Conservation (phyloP, 176 grass and related monocot species). For the Aegilops tauschii region DNA sequence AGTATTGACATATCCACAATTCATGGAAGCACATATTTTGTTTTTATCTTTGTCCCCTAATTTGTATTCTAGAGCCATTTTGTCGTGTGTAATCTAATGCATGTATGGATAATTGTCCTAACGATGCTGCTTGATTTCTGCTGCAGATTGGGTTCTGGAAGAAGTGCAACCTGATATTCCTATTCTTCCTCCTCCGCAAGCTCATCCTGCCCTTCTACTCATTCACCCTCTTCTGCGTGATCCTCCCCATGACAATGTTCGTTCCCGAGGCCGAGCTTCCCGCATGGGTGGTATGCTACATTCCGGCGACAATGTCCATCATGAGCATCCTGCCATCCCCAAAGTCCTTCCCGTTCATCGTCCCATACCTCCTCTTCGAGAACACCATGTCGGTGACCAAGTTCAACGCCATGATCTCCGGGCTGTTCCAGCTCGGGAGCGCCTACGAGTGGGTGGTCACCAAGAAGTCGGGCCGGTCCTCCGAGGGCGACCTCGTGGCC, state of each 20-base stretch:
- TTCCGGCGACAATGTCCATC: slow-evolving; percentile 81
- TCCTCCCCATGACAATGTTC: slow-evolving; percentile 88
- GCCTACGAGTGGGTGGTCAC: slow-evolving; percentile 95
- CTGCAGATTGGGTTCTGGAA: slow-evolving; percentile 86
- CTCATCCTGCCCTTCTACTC: slow-evolving; percentile 89
- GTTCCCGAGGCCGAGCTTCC: slow-evolving; percentile 85
- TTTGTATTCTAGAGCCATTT: background rate
- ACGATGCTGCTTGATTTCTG: slow-evolving; percentile 16
- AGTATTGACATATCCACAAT: background rate
- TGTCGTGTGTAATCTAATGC: background rate
- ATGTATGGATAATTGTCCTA: slow-evolving; percentile 18
- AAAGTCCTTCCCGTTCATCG: slow-evolving; percentile 78
- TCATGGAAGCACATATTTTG: background rate
- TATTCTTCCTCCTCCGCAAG: slow-evolving; percentile 92
- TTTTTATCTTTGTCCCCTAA: background rate
- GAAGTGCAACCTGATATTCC: slow-evolving; percentile 84
- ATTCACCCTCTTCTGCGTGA: slow-evolving; percentile 79
- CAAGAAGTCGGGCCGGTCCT: slow-evolving; percentile 84
- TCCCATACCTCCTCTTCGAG: slow-evolving; percentile 84
- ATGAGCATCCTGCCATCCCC: slow-evolving; percentile 75
- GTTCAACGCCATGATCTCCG: slow-evolving; percentile 92
- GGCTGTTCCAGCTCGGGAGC: slow-evolving; percentile 77
- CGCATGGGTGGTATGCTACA: slow-evolving; percentile 77
- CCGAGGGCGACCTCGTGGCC: slow-evolving; percentile 47
- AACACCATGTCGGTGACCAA: slow-evolving; percentile 96